These are phyloP conservation scores for Metschnikowia aberdeeniae DNA, from an alignment of 805 yeast genomes.

Conservation along the genomic window DNA sequence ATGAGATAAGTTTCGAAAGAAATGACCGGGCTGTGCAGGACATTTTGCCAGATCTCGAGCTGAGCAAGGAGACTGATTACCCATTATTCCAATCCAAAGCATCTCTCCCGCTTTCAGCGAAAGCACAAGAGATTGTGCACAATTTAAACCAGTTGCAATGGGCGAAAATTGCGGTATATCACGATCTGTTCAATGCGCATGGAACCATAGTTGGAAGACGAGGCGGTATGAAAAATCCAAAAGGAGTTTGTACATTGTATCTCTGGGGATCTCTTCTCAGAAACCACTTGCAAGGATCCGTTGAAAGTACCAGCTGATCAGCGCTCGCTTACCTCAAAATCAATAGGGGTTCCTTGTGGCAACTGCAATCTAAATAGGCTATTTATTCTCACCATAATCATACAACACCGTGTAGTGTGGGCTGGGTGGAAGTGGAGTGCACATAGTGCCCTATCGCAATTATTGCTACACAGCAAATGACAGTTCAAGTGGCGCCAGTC, in stretches of 20 bases:
- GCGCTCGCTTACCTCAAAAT: too few species aligned
- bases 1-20: slow-evolving; percentile 21
- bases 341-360: too few species aligned
- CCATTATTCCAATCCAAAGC: slow-evolving; percentile 32
- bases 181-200: slow-evolving; percentile 76
- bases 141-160: slow-evolving; percentile 64
- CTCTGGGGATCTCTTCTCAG: slow-evolving; percentile 45
- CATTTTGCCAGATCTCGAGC: not conserved
- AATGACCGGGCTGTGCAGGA: slow-evolving; percentile 19
- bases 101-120: slow-evolving; percentile 35
- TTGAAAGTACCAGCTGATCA: not conserved
- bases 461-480: slow-evolving; percentile 2
- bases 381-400: too few species aligned
- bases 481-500: not conserved
- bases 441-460: not conserved
- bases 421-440: too few species aligned
- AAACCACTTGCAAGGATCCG: slow-evolving; percentile 19
- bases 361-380: too few species aligned
- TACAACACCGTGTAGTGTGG: too few species aligned
- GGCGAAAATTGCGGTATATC: slow-evolving; percentile 71
- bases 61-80: slow-evolving; percentile 3
- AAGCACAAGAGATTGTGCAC: slow-evolving; percentile 40
- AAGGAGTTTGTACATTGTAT: slow-evolving; percentile 49
- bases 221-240: slow-evolving; percentile 49
- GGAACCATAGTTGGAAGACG: slow-evolving; percentile 81